A percentile compares a stretch with the other conserved stretches of the same genome.
Evolutionary conservation across 2,329 filamentous ascomycete species (phyloP).

Genomic region (Clonostachys byssicola): DNA sequence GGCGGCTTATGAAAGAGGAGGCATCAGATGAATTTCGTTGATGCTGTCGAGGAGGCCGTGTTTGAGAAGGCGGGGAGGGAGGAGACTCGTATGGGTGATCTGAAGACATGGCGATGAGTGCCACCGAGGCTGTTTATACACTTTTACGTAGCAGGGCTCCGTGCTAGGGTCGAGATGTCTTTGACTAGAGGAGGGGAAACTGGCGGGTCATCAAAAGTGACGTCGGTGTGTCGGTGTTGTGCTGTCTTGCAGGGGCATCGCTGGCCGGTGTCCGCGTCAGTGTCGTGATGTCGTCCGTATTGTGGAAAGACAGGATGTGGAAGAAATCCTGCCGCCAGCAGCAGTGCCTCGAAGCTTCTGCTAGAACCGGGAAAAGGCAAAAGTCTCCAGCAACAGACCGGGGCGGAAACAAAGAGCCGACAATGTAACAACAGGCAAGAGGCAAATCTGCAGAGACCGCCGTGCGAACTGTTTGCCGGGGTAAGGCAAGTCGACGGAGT

Average conservation of each 20-base stretch:
- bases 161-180: no score
- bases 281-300: no score
- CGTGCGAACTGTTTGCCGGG: no score
- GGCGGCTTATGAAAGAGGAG: conserved; percentile 13
- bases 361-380: not conserved
- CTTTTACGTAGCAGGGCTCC: not conserved
- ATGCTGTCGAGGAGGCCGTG: conserved; percentile 11
- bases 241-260: conserved; percentile 1
- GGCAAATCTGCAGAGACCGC: no score
- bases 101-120: not conserved
- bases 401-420: not conserved
- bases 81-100: not conserved
- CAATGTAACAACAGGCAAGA: not conserved
- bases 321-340: conserved; percentile 1
- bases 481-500: no score
- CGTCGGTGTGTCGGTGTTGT: not conserved
- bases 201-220: not conserved
- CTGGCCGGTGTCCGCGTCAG: not conserved
- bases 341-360: not conserved
- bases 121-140: not conserved
- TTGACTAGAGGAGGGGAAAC: not conserved
- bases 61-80: not conserved
- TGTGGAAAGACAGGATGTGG: not conserved
- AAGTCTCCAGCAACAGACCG: not conserved
- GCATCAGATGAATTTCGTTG: conserved; percentile 10